Evolutionary conservation across 306 rosid species (phyloP).

Genomic region (Sicyos edulis): DNA sequence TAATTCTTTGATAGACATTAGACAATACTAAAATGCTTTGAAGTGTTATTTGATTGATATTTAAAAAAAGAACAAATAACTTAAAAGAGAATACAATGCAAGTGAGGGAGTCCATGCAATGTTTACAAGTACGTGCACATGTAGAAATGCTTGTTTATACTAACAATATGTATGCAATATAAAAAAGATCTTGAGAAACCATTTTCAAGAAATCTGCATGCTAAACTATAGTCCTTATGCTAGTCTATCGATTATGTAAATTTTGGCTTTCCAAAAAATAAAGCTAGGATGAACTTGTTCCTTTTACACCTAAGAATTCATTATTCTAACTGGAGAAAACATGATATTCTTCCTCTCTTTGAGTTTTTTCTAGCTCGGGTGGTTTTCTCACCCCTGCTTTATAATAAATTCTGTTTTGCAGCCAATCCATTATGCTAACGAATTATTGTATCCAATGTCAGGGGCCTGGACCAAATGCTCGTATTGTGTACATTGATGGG

Average conservation of each 20-base stretch:
- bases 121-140: not conserved
- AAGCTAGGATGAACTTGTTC: not conserved
- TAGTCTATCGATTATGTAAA: not conserved
- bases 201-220: not conserved
- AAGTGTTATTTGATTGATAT: not conserved
- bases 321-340: not conserved
- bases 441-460: conserved; percentile 28
- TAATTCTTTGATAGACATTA: not conserved
- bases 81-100: not conserved
- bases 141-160: not conserved
- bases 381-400: not conserved
- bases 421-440: conserved; percentile 9
- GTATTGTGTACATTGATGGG: conserved; percentile 89
- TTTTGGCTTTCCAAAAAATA: not conserved
- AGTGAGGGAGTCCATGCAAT: conserved; percentile 1
- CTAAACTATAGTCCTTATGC: not conserved
- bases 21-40: not conserved
- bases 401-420: not conserved
- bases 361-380: too few species aligned
- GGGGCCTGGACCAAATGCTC: conserved; percentile 98
- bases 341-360: not conserved
- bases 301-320: not conserved
- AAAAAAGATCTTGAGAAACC: not conserved
- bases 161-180: not conserved
- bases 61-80: not conserved